phyloP scores from a whole-genome alignment of 441 rosid genomes.

The Oxalis stricta region DNA sequence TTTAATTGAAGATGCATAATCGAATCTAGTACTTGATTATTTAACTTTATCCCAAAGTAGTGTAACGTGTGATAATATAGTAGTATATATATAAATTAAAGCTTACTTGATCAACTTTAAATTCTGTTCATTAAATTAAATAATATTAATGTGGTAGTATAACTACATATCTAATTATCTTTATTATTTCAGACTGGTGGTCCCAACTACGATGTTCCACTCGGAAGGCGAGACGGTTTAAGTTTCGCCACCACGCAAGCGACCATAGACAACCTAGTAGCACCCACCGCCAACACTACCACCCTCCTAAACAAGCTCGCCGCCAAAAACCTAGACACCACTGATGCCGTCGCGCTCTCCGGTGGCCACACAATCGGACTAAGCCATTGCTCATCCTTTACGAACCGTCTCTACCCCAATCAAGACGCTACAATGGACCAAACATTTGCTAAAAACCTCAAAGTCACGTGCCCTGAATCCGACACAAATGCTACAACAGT shows the following conservation, averaged over 20 bases:
- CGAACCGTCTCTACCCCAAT: conserved; percentile 48
- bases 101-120: too few species aligned
- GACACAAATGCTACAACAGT: conserved; percentile 33
- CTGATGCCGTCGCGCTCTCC: conserved; percentile 49
- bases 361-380: conserved; percentile 72
- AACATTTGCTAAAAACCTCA: conserved; percentile 45
- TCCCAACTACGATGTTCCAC: conserved; percentile 54
- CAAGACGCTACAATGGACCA: conserved; percentile 58
- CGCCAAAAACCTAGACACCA: conserved; percentile 33
- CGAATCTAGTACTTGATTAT: too few species aligned
- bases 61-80: too few species aligned
- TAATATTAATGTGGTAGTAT: too few species aligned
- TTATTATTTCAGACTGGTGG: conserved; percentile 53
- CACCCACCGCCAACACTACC: conserved; percentile 28
- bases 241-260: conserved; percentile 29
- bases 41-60: too few species aligned
- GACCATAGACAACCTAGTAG: conserved; percentile 43
- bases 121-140: too few species aligned
- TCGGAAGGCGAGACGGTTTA: conserved; percentile 63
- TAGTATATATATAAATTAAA: too few species aligned
- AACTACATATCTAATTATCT: background rate
- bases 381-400: conserved; percentile 44
- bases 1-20: too few species aligned
- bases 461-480: conserved; percentile 30
- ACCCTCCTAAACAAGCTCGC: conserved; percentile 27